Conservation (phyloP, 208 protist species). For the Leishmania martiniquensis region DNA sequence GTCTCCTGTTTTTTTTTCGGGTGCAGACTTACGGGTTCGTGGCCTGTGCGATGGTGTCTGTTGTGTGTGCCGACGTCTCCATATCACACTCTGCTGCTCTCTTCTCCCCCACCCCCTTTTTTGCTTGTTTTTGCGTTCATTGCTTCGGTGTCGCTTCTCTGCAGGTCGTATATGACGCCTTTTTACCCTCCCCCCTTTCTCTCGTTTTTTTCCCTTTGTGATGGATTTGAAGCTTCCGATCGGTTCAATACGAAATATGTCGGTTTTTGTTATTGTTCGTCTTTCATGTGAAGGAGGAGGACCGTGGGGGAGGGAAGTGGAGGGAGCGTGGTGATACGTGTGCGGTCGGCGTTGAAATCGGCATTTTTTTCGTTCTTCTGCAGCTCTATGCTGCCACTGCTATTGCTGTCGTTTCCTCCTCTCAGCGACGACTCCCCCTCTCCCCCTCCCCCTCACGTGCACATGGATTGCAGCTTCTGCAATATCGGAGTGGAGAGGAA, state of each 20-base stretch:
- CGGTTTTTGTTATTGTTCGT: too few relatives aligned
- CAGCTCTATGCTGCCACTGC: conserved; percentile 6
- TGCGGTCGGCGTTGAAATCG: background rate
- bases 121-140: background rate
- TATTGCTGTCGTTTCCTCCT: conserved; percentile 7
- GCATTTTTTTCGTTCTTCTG: background rate
- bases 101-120: too few relatives aligned
- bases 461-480: background rate
- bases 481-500: background rate
- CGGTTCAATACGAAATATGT: too few relatives aligned
- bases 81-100: background rate
- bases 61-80: background rate
- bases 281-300: too few relatives aligned
- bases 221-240: background rate
- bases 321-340: background rate
- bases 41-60: background rate
- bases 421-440: background rate
- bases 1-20: too few relatives aligned
- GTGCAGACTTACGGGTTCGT: background rate
- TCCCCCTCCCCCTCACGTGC: background rate
- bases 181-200: too few relatives aligned
- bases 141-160: too few relatives aligned
- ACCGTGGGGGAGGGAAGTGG: background rate
- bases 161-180: too few relatives aligned
- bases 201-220: background rate